Base-by-base conservation (phyloP, 129 eudicot species). In the Ambrosia trifida region DNA sequence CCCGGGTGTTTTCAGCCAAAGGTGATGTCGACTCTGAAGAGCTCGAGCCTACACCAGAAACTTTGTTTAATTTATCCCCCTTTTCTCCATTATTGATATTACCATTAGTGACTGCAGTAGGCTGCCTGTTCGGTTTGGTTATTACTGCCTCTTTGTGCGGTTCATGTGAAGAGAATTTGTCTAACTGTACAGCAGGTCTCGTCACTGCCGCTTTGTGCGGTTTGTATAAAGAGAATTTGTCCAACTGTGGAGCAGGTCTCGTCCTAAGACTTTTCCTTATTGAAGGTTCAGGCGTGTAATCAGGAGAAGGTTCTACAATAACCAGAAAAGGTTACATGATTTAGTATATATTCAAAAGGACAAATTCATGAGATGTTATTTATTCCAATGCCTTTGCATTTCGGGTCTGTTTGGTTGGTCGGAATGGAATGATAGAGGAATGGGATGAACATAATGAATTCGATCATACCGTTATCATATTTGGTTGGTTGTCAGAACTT, bases 1-100 rank as follows among this genome's bases (percentile, higher is more conserved):
- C 83, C 66, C 68, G 64, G 66, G 44, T 68, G 66, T 85, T 83
- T 57, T 83, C 83, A n/a, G n/a, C n/a, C n/a, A n/a, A n/a, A n/a
- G n/a, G n/a, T n/a, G n/a, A n/a, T n/a, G n/a, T n/a, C 41, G 82
- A 78, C 31, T 85, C 92, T 28, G 82, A 67, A 76, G 74, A 78
- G 68, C 78, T 79, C 12, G 72, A 67, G 76, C 78, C 72, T 61
- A 60, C 77, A 64, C 89, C 83, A 76, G 70, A 66, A 64, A 69
- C 50, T 73, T 44, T 69, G 17, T 66, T 67, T 36, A 20, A 49
- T n/a, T 66, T 75, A 44, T 16, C 59, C 66, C 66, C 66, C 12
- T 17, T 68, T 57, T 61, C 80, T 40, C 78, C 72, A 5, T 10
- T 11, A 64, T 32, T 64, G 36, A 11, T 79, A 64, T 74, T 80